Conservation (phyloP, 139 green algal species). For the Coelastrella sp. region DNA sequence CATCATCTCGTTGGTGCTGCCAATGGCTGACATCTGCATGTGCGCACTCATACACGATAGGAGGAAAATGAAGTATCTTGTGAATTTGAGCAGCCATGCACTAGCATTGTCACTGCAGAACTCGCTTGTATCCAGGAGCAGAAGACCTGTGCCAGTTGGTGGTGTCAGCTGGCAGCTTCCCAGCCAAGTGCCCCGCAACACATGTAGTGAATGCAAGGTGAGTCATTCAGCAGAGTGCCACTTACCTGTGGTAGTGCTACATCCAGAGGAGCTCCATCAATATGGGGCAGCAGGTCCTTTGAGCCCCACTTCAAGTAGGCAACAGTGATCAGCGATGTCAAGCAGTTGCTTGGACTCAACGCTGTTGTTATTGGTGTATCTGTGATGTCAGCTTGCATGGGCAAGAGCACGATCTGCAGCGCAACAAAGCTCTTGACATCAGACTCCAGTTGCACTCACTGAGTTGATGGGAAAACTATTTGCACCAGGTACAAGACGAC, state of each 20-base stretch:
- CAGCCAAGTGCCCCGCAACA: too few relatives aligned
- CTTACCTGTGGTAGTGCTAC: slow-evolving; percentile 2
- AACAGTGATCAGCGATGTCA: neutral
- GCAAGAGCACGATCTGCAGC: slow-evolving; percentile 17
- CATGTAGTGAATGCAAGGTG: too few relatives aligned
- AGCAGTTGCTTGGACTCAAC: slow-evolving; percentile 29
- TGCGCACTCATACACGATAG: neutral
- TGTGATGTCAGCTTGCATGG: slow-evolving; percentile 20
- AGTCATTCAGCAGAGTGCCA: too few relatives aligned
- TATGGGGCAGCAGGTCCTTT: slow-evolving; percentile 16
- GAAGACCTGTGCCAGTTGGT: too few relatives aligned
- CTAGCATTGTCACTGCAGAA: neutral
- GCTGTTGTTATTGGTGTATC: neutral
- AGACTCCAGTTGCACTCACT: neutral
- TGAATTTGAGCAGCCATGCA: too few relatives aligned
- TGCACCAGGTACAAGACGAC: too few relatives aligned
- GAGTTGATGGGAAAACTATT: neutral
- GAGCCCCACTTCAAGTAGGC: slow-evolving; percentile 26
- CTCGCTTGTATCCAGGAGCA: neutral
- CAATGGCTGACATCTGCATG: neutral
- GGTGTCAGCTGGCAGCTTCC: too few relatives aligned
- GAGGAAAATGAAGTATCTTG: neutral
- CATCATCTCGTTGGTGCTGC: slow-evolving; percentile 45
- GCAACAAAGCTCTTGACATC: neutral
- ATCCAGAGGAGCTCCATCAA: slow-evolving; percentile 9